Evolutionary conservation across 2,329 filamentous ascomycete genomes (phyloP), one percentile per base, ranked within the genome.

Genomic region (Parascedosporium putredinis): DNA sequence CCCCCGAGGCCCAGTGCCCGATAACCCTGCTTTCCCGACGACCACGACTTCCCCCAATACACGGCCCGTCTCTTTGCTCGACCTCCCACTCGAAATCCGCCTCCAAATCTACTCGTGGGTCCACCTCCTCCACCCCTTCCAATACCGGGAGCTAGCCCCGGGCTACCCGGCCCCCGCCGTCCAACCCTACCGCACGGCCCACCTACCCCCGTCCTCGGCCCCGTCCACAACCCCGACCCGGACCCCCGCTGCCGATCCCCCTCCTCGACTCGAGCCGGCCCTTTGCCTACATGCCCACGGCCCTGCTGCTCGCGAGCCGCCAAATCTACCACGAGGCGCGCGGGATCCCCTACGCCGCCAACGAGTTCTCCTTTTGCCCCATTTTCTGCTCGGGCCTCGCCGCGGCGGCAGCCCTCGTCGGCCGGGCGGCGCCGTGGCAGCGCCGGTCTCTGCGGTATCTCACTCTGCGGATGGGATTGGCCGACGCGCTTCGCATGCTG

Each of bases 341-440:
- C 3, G 16, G 51, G 1, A 23, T 73, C 2, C 68, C 72, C 2
- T 73, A 72, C 54, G 54, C 57, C 6, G 51, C 57, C 20, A 73
- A 71, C 58, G 70, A 73, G 47, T 74, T 75, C 51, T 64, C 65
- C 22, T 75, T 73, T 52, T 60, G 67, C 33, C 69, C 68, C 40
- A 70, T 68, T 66, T 72, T 72, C 57, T 62, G 66, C 10, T 70
- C 68, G 12, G 72, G 71, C 0, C 55, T 72, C 3, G 65, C 65
- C 55, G 64, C 69, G 1, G 71, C 70, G 0, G 55, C 63, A 7
- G 58, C 60, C 1, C 68, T 72, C 49, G 60, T 64, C 2, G 53
- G 59, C 12, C 55, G 56, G 2, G 55, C 71, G 22, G 49, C 50
- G 29, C 54, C 60, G 2, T 75, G 73, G 73, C 72, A 76, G 61